phyloP scores from a whole-genome alignment of 306 rosid species.

The Abrus pulchellus region DNA sequence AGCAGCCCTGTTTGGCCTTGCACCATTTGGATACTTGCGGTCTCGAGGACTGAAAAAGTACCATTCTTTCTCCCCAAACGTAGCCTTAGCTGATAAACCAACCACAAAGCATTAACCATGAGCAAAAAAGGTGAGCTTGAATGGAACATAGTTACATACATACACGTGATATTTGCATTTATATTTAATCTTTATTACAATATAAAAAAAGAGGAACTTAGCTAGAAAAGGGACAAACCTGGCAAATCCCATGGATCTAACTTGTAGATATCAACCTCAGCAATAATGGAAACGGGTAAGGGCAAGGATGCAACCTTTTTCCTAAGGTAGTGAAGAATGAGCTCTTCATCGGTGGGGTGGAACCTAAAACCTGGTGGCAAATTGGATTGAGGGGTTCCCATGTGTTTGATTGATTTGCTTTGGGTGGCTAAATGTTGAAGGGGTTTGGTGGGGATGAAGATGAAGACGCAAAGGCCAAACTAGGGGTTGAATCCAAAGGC shows the following conservation, averaged over 20 bases:
- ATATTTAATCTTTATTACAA: not conserved
- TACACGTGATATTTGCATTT: not conserved
- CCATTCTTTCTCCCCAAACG: constrained; percentile 79
- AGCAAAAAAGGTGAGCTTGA: not conserved
- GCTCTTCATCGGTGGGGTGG: constrained; percentile 70
- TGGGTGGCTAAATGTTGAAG: not conserved
- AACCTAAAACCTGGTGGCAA: constrained; percentile 70
- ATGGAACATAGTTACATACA: not conserved
- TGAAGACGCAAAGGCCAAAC: not conserved
- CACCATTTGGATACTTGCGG: constrained; percentile 72
- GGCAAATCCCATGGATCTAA: constrained; percentile 70
- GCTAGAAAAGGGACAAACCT: constrained; percentile 42
- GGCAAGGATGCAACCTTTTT: constrained; percentile 62
- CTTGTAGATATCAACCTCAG: constrained; percentile 71
- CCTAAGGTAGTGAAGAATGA: constrained; percentile 63
- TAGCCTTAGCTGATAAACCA: constrained; percentile 58
- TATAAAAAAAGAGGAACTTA: not conserved
- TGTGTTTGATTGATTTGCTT: constrained; percentile 17
- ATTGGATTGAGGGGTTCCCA: constrained; percentile 56
- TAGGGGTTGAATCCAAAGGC: not conserved
- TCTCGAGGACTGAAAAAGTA: constrained; percentile 77
- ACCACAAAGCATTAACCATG: constrained; percentile 8
- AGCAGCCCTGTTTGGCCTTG: constrained; percentile 77
- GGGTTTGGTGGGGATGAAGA: not conserved
- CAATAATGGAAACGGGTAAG: constrained; percentile 66